Evolutionary conservation across 352 stramenopile genomes (phyloP).

Genomic region (Aphanomyces euteiches): DNA sequence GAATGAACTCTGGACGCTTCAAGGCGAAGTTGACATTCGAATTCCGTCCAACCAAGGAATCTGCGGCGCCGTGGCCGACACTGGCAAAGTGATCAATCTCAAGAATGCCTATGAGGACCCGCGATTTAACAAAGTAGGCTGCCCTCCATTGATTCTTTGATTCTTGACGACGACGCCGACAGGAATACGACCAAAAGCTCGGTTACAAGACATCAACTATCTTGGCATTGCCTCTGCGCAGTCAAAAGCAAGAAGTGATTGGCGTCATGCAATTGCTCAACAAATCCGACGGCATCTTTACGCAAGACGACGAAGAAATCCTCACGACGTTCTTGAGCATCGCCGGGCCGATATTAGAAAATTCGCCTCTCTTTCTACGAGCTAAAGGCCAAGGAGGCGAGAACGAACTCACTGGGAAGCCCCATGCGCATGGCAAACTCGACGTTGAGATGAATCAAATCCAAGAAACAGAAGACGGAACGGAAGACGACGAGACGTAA

Average conservation of each 20-base stretch:
- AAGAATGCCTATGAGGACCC: conserved; percentile 82
- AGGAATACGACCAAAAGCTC: conserved; percentile 83
- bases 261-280: conserved; percentile 88
- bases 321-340: conserved; percentile 86
- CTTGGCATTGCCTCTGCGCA: conserved; percentile 81
- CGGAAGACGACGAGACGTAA: conserved; percentile 12
- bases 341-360: conserved; percentile 82
- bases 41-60: conserved; percentile 85
- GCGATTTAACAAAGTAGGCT: conserved; percentile 69
- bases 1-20: conserved; percentile 87
- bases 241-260: conserved; percentile 68
- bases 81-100: conserved; percentile 74
- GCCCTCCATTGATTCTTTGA: background rate
- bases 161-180: background rate
- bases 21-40: conserved; percentile 85
- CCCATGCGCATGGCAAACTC: background rate
- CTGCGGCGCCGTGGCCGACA: conserved; percentile 64
- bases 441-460: conserved; percentile 30
- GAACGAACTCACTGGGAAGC: conserved; percentile 37
- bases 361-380: conserved; percentile 70
- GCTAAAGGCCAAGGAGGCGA: conserved; percentile 32
- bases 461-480: conserved; percentile 24
- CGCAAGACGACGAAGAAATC: conserved; percentile 80
- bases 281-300: conserved; percentile 80
- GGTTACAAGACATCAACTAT: conserved; percentile 84